Evolutionary conservation across 768 basidiomycete species (phyloP).

Genomic region (Xanthoconium purpureum): DNA sequence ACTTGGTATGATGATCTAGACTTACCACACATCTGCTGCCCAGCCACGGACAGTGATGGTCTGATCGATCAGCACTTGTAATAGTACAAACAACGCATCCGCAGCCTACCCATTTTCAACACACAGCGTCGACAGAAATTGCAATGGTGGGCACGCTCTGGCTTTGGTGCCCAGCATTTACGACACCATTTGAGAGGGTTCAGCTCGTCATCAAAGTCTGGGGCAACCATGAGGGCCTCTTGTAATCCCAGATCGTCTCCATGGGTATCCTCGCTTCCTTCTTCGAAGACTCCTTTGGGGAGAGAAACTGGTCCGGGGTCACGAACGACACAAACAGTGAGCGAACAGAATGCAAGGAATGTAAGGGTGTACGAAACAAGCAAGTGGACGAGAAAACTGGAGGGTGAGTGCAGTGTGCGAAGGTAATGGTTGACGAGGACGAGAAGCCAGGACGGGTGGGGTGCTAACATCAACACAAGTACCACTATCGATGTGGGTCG

Average conservation of each 20-base stretch:
- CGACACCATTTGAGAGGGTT: conserved; percentile 70
- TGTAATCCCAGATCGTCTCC: conserved; percentile 47
- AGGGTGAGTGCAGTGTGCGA: conserved; percentile 45
- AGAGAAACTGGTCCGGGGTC: conserved; percentile 65
- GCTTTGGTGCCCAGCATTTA: conserved; percentile 76
- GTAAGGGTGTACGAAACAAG: conserved; percentile 60
- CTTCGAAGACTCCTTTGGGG: conserved; percentile 21
- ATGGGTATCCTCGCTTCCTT: conserved; percentile 29
- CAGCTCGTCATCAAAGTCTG: conserved; percentile 51
- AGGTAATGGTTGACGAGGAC: conserved; percentile 69
- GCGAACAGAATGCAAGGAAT: conserved; percentile 67
- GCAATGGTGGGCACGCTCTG: conserved; percentile 80
- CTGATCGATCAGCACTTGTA: conserved; percentile 36
- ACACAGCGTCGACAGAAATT: conserved; percentile 72
- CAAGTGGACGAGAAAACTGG: conserved; percentile 52
- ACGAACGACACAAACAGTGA: conserved; percentile 67
- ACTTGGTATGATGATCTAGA: not conserved
- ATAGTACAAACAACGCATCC: not conserved
- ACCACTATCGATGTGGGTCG: conserved; percentile 34
- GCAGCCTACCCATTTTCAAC: conserved; percentile 72
- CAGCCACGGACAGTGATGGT: conserved; percentile 88
- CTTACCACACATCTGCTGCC: conserved; percentile 74
- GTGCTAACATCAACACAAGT: conserved; percentile 58
- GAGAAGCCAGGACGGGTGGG: conserved; percentile 71
- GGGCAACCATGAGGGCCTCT: conserved; percentile 56